A percentile compares a stretch with the other conserved stretches of the same genome.
Conservation (phyloP, 768 basidiomycete species). For the Lactarius psammicola region DNA sequence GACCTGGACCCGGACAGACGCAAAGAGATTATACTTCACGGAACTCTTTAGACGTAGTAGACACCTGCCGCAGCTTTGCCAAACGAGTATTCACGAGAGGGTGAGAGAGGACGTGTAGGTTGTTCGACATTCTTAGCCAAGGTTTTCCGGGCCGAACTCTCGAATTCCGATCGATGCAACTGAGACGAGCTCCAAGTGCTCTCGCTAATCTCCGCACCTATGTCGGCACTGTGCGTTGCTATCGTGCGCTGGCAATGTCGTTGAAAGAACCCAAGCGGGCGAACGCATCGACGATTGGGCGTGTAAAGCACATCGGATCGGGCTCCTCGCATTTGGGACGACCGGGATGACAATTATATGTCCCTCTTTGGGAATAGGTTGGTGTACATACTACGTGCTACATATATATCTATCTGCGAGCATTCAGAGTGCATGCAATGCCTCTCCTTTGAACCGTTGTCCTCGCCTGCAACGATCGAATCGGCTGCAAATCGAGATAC, state of each 20-base stretch:
- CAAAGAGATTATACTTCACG: constrained; percentile 23
- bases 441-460: background rate
- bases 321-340: too few relatives aligned
- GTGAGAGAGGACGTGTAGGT: constrained; percentile 26
- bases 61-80: constrained; percentile 25
- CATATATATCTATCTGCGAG: background rate
- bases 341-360: too few relatives aligned
- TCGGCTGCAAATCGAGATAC: background rate
- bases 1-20: background rate
- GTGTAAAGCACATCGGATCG: too few relatives aligned
- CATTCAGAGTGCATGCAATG: background rate
- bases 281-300: too few relatives aligned
- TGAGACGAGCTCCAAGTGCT: too few relatives aligned
- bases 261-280: too few relatives aligned
- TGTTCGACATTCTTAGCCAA: constrained; percentile 12
- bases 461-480: background rate
- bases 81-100: constrained; percentile 28
- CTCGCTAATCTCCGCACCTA: too few relatives aligned
- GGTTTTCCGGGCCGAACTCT: background rate
- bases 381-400: background rate
- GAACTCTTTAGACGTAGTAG: constrained; percentile 29
- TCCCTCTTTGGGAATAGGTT: too few relatives aligned
- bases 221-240: too few relatives aligned
- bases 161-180: background rate
- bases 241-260: too few relatives aligned